Percentiles rank a stretch among this genome's conserved stretches.
Evolutionary conservation across 768 basidiomycete species (phyloP).

Genomic region (Harrya chromipes): DNA sequence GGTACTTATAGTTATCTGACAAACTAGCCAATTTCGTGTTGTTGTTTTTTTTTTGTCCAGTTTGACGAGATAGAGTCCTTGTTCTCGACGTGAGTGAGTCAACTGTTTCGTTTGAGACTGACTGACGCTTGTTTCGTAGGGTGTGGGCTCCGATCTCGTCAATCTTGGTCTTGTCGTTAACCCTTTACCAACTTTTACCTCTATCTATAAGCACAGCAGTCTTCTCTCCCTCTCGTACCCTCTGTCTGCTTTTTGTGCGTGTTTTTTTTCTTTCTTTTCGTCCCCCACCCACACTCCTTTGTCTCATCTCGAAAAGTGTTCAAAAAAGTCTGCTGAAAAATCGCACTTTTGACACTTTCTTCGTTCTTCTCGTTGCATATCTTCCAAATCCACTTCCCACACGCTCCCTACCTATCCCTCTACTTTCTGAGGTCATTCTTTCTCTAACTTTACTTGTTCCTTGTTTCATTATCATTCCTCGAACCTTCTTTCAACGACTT

Average conservation of each 20-base stretch:
- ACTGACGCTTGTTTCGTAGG: conserved; percentile 15
- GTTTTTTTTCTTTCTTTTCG: conserved; percentile 33
- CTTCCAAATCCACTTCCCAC: conserved; percentile 32
- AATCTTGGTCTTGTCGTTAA: conserved; percentile 33
- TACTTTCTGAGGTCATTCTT: conserved; percentile 40
- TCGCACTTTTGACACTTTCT: conserved; percentile 28
- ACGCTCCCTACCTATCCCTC: conserved; percentile 44
- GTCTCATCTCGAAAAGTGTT: conserved; percentile 22
- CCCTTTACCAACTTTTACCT: conserved; percentile 33
- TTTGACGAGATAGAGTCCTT: conserved; percentile 19
- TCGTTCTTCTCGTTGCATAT: conserved; percentile 23
- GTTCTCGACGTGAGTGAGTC: conserved; percentile 25
- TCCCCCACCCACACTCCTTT: conserved; percentile 32
- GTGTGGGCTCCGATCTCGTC: conserved; percentile 32
- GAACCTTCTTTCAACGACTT: conserved; percentile 36
- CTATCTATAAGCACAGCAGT: conserved; percentile 40
- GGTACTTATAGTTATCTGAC: conserved; percentile 10
- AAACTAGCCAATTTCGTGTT: conserved; percentile 14
- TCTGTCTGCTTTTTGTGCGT: conserved; percentile 39
- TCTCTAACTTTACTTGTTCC: conserved; percentile 54
- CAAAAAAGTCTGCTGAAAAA: conserved; percentile 26
- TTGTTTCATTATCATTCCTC: conserved; percentile 43
- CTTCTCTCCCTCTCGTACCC: conserved; percentile 27
- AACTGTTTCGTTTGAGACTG: not conserved
- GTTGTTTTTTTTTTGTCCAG: conserved; percentile 15